Evolutionary conservation across 192 early-diverging fungal species (phyloP).

Genomic region (Coemansia sp.): DNA sequence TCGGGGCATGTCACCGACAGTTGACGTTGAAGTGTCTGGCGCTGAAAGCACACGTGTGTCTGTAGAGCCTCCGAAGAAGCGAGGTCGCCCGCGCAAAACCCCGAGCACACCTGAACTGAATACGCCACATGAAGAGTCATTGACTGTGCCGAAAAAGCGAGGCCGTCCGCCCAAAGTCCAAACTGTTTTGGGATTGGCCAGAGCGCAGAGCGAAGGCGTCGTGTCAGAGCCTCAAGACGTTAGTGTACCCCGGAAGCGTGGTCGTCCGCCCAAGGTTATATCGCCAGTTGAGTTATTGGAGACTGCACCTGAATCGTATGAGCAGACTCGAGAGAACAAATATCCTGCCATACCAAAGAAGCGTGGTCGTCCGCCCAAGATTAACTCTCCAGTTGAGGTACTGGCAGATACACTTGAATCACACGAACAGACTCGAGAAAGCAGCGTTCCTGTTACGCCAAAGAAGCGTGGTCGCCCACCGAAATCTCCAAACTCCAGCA

Average conservation of each 20-base stretch:
- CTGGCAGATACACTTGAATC: background rate
- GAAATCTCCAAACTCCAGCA: background rate
- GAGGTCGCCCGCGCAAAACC: background rate
- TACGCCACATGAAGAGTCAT: background rate
- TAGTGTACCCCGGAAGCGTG: slow-evolving; percentile 2
- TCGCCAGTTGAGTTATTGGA: background rate
- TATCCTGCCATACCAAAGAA: background rate
- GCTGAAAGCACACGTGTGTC: background rate
- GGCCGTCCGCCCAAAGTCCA: slow-evolving; percentile 7
- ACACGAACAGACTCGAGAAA: background rate
- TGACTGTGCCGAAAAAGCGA: slow-evolving; percentile 5
- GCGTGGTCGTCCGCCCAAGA: slow-evolving; percentile 13
- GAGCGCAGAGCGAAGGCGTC: background rate
- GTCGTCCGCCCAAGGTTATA: background rate
- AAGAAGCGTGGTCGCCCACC: slow-evolving; percentile 1
- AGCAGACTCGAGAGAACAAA: background rate
- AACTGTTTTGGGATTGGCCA: background rate
- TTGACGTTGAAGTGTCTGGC: background rate
- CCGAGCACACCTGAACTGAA: background rate
- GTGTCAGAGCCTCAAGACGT: background rate
- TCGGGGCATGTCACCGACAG: background rate
- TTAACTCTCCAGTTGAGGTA: background rate
- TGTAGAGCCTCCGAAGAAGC: background rate
- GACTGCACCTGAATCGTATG: background rate
- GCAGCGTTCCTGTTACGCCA: background rate